These are phyloP conservation scores for Misopates orontium DNA, from an alignment of 257 asterid species.

Conservation along the genomic window DNA sequence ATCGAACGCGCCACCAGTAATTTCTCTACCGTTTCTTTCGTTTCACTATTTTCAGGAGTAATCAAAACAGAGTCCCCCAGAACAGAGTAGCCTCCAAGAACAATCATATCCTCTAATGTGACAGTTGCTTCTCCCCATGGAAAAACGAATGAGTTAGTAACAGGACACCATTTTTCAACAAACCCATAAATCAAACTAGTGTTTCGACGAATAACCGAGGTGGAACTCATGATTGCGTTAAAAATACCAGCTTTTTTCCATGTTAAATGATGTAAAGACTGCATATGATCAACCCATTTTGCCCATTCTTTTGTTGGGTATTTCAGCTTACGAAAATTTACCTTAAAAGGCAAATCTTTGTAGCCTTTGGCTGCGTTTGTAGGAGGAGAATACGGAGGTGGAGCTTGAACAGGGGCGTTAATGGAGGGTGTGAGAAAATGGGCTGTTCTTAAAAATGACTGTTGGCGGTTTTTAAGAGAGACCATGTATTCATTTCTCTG, in stretches of 20 bases:
- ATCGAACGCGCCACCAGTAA: background rate
- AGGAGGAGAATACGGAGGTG: constrained; percentile 8
- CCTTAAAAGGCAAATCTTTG: too few relatives aligned
- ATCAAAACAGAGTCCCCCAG: constrained; percentile 30
- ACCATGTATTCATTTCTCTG: constrained; percentile 28
- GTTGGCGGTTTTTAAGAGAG: background rate
- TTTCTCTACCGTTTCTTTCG: background rate
- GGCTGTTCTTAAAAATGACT: constrained; percentile 11
- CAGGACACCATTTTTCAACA: constrained; percentile 35
- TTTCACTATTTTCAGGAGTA: constrained; percentile 4
- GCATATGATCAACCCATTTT: constrained; percentile 27
- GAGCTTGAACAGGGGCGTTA: constrained; percentile 2
- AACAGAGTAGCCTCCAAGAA: constrained; percentile 45
- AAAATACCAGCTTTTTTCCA: too few relatives aligned
- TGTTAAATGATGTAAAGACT: too few relatives aligned
- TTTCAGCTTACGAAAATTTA: constrained; percentile 19
- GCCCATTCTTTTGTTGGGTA: constrained; percentile 7
- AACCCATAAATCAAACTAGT: constrained; percentile 26
- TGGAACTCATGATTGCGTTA: constrained; percentile 27
- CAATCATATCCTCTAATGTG: constrained; percentile 42
- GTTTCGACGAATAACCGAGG: constrained; percentile 6
- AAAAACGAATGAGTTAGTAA: constrained; percentile 33
- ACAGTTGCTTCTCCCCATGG: constrained; percentile 52
- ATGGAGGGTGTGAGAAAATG: constrained; percentile 33
- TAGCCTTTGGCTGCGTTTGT: too few relatives aligned